These are phyloP conservation scores for Schizonepeta tenuifolia DNA, from an alignment of 257 asterid genomes.

Conservation along the genomic window DNA sequence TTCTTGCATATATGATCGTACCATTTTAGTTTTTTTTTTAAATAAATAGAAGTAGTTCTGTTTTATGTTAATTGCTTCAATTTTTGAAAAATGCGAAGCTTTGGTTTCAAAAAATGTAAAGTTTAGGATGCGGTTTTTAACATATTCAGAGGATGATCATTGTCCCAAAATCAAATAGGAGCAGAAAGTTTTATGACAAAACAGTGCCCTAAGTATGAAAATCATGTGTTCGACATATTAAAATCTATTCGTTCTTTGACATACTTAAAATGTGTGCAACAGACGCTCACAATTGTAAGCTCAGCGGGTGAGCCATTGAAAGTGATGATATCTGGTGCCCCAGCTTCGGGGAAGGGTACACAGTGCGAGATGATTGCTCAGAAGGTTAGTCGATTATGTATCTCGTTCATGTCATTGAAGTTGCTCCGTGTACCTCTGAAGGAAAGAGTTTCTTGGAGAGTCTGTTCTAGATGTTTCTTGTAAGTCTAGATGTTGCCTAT, in stretches of 20 bases:
- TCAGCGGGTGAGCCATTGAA: constrained; percentile 70
- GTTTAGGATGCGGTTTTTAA: constrained; percentile 11
- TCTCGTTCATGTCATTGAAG: constrained; percentile 3
- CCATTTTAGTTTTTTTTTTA: background rate
- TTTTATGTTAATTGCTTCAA: constrained; percentile 4
- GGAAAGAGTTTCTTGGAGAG: background rate
- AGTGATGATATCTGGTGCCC: constrained; percentile 98
- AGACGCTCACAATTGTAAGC: constrained; percentile 56
- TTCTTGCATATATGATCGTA: constrained; percentile 13
- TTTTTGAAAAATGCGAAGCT: too few relatives aligned
- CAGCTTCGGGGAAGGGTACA: constrained; percentile 98
- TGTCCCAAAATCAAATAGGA: constrained; percentile 8
- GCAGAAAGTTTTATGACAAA: background rate
- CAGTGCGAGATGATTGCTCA: constrained; percentile 89
- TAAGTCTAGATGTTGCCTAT: too few relatives aligned
- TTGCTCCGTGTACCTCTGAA: constrained; percentile 1
- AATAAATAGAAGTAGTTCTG: background rate
- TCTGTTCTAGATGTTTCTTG: background rate
- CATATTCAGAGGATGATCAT: constrained; percentile 3
- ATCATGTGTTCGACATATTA: constrained; percentile 9
- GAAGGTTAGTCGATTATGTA: constrained; percentile 53
- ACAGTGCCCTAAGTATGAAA: background rate
- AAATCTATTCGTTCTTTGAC: constrained; percentile 20
- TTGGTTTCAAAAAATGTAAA: background rate
- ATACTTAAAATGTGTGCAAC: constrained; percentile 26